These are phyloP conservation scores for Arabidopsis hybrid DNA, from an alignment of 441 rosid genomes.

Conservation along the genomic window DNA sequence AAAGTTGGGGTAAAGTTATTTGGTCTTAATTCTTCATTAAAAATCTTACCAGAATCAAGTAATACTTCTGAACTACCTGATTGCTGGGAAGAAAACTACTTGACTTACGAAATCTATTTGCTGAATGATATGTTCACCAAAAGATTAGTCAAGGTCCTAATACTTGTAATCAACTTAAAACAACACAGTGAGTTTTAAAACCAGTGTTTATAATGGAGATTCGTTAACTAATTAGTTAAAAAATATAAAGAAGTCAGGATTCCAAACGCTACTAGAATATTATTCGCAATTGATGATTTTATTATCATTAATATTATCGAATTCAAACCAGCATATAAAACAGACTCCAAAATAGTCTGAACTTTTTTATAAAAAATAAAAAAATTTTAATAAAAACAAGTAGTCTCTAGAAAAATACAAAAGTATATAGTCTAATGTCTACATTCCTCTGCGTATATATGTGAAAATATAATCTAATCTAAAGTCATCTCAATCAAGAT, in stretches of 20 bases:
- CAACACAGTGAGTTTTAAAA: not conserved
- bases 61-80: not conserved
- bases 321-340: not conserved
- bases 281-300: not conserved
- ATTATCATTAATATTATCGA: not conserved
- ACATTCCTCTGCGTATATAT: conserved; percentile 17
- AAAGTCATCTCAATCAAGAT: conserved; percentile 12
- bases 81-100: not conserved
- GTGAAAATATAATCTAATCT: not conserved
- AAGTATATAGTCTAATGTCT: not conserved
- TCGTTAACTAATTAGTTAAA: not conserved
- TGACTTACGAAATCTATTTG: not conserved
- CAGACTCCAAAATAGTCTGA: not conserved
- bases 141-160: not conserved
- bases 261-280: not conserved
- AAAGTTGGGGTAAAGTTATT: not conserved
- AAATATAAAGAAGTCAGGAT: not conserved
- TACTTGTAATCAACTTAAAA: not conserved
- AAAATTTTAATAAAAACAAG: not conserved
- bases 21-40: not conserved
- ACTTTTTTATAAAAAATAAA: no score
- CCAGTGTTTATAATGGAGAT: not conserved
- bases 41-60: not conserved
- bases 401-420: conserved; percentile 1
- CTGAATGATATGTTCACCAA: not conserved